Evolutionary conservation across 2,329 filamentous ascomycete species (phyloP).

Genomic region (Leptodontidium sp.): DNA sequence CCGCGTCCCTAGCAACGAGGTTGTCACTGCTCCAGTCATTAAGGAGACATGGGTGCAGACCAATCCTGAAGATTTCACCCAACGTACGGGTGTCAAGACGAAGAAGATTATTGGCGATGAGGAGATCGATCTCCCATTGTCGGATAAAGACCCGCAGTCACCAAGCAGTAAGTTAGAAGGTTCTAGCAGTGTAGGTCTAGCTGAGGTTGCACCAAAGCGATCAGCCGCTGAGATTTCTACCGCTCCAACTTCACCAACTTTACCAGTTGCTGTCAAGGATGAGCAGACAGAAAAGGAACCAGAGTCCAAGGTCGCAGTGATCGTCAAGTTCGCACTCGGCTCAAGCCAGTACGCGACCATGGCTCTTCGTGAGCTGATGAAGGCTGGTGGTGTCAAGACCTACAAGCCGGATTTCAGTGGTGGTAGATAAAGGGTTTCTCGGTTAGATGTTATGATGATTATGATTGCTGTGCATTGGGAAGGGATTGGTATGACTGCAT

Average conservation of each 20-base stretch:
- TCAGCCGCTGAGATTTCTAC: constrained; percentile 30
- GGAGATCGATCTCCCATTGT: constrained; percentile 4
- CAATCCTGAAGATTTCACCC: constrained; percentile 43
- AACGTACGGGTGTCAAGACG: constrained; percentile 37
- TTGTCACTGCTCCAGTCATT: constrained; percentile 35
- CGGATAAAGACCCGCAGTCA: constrained; percentile 1
- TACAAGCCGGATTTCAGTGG: constrained; percentile 68
- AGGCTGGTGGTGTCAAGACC: constrained; percentile 66
- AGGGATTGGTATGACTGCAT: constrained; percentile 19
- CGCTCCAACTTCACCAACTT: constrained; percentile 5
- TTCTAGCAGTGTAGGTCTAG: background rate
- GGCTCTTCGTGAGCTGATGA: constrained; percentile 81
- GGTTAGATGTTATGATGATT: background rate
- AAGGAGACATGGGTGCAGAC: constrained; percentile 46
- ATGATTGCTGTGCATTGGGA: constrained; percentile 13
- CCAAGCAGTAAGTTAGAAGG: background rate
- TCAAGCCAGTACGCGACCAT: constrained; percentile 88
- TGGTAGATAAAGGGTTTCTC: constrained; percentile 18
- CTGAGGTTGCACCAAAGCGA: constrained; percentile 22
- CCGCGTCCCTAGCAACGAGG: constrained; percentile 21
- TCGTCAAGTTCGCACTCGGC: constrained; percentile 78
- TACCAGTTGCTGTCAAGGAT: background rate
- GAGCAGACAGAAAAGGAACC: constrained; percentile 3
- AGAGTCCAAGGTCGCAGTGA: constrained; percentile 67
- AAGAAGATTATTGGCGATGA: constrained; percentile 26